Percentiles rank a stretch among this genome's conserved stretches.
Evolutionary conservation across 2,329 filamentous ascomycete species (phyloP).

Genomic region (Talaromyces sp.): DNA sequence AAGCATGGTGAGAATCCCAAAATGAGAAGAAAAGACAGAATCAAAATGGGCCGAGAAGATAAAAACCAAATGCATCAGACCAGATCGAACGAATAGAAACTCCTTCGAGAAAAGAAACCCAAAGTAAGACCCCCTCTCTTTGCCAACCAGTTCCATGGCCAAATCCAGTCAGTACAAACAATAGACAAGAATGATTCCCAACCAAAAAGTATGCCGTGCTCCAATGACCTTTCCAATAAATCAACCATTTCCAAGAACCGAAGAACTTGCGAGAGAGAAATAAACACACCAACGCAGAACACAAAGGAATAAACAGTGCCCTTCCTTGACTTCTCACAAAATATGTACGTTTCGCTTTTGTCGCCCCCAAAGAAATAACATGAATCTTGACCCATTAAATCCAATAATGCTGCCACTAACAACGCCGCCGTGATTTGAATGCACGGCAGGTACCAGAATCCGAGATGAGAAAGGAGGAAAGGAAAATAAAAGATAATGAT

Average conservation of each 20-base stretch:
- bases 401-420: slow-evolving; percentile 13
- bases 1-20: slow-evolving; percentile 13
- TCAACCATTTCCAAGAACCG: slow-evolving; percentile 17
- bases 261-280: slow-evolving; percentile 10
- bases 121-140: neutral
- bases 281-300: neutral
- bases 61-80: slow-evolving; percentile 20
- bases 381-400: slow-evolving; percentile 13
- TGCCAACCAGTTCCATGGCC: slow-evolving; percentile 20
- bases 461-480: slow-evolving; percentile 12
- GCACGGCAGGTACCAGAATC: slow-evolving; percentile 8
- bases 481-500: slow-evolving; percentile 15
- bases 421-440: slow-evolving; percentile 16
- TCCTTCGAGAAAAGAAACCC: slow-evolving; percentile 19
- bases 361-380: slow-evolving; percentile 17
- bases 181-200: neutral
- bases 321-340: slow-evolving; percentile 23
- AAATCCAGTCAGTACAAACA: slow-evolving; percentile 5
- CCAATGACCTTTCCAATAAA: slow-evolving; percentile 21
- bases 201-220: slow-evolving; percentile 23
- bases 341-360: slow-evolving; percentile 31
- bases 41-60: neutral
- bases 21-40: neutral
- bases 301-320: slow-evolving; percentile 16
- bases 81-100: slow-evolving; percentile 20